Conservation (phyloP, 2,329 filamentous ascomycete genomes). For the Colletotrichum musicola region DNA sequence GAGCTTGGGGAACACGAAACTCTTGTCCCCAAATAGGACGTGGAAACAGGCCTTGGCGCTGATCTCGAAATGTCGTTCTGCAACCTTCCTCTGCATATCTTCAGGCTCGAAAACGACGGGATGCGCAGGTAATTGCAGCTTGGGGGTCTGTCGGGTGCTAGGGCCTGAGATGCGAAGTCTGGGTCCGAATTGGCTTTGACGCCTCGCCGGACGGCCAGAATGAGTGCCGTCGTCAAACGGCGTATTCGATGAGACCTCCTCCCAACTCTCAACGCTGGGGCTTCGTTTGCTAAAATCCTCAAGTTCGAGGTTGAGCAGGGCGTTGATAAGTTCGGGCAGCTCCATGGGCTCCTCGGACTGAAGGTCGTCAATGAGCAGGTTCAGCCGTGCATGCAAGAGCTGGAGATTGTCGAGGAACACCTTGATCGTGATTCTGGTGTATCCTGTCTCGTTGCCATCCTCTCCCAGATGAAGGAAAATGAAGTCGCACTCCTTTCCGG, state of each 20-base stretch:
- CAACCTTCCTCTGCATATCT: slow-evolving; percentile 80
- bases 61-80: slow-evolving; percentile 88
- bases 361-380: slow-evolving; percentile 85
- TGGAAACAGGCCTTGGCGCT: slow-evolving; percentile 96
- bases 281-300: slow-evolving; percentile 71
- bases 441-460: slow-evolving; percentile 71
- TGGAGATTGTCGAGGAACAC: slow-evolving; percentile 90
- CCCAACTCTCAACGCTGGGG: slow-evolving; percentile 90
- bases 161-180: slow-evolving; percentile 49
- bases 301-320: slow-evolving; percentile 80
- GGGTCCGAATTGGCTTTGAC: slow-evolving; percentile 50
- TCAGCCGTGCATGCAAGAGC: slow-evolving; percentile 85
- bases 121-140: slow-evolving; percentile 84
- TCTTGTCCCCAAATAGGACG: slow-evolving; percentile 96
- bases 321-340: slow-evolving; percentile 77
- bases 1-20: slow-evolving; percentile 90
- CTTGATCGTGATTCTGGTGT: slow-evolving; percentile 86
- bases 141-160: slow-evolving; percentile 57
- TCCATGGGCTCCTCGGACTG: slow-evolving; percentile 77
- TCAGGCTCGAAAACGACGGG: slow-evolving; percentile 87
- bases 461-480: slow-evolving; percentile 84
- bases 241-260: slow-evolving; percentile 76
- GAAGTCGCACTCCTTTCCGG: slow-evolving; percentile 92
- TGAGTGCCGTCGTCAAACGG: slow-evolving; percentile 70
- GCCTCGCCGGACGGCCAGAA: slow-evolving; percentile 54